These are phyloP conservation scores for Cladosporium sp. DNA, from an alignment of 2,329 filamentous ascomycete species.

Conservation along the genomic window DNA sequence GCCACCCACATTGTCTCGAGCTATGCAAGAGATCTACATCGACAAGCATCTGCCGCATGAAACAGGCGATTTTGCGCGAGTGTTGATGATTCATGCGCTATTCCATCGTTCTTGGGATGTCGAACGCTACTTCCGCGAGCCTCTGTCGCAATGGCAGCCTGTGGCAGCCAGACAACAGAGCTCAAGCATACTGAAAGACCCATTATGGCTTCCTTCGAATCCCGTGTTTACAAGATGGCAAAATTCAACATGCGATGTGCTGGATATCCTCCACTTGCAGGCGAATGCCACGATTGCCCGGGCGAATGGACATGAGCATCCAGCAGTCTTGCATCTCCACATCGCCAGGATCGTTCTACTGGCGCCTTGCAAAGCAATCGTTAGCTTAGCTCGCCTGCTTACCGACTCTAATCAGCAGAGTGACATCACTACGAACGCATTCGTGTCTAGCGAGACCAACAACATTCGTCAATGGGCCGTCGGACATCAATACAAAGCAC, in stretches of 20 bases:
- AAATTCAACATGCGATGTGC: conserved; percentile 44
- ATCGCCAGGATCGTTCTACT: conserved; percentile 51
- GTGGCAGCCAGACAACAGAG: conserved; percentile 19
- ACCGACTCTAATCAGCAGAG: too few relatives aligned
- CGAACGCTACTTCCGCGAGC: conserved; percentile 41
- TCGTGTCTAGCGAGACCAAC: not conserved
- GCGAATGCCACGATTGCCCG: conserved; percentile 51
- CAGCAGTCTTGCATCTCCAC: conserved; percentile 54
- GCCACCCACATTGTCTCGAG: conserved; percentile 31
- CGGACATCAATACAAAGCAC: conserved; percentile 54
- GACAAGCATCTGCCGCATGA: conserved; percentile 44
- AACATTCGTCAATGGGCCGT: conserved; percentile 42
- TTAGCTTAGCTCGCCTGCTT: not conserved
- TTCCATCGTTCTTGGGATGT: conserved; percentile 50
- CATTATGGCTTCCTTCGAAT: conserved; percentile 45
- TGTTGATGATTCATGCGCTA: conserved; percentile 49
- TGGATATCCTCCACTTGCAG: conserved; percentile 57
- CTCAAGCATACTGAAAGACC: conserved; percentile 12
- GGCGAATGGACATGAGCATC: conserved; percentile 49
- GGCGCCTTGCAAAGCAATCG: conserved; percentile 36
- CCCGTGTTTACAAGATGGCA: conserved; percentile 47
- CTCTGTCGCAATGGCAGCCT: conserved; percentile 38
- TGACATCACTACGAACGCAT: not conserved
- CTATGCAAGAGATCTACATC: conserved; percentile 45
- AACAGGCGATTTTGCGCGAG: conserved; percentile 48